A percentile compares a stretch with the other conserved stretches of the same genome.
phyloP scores from a whole-genome alignment of 257 asterid genomes.

The Fraxinus quadrangulata region DNA sequence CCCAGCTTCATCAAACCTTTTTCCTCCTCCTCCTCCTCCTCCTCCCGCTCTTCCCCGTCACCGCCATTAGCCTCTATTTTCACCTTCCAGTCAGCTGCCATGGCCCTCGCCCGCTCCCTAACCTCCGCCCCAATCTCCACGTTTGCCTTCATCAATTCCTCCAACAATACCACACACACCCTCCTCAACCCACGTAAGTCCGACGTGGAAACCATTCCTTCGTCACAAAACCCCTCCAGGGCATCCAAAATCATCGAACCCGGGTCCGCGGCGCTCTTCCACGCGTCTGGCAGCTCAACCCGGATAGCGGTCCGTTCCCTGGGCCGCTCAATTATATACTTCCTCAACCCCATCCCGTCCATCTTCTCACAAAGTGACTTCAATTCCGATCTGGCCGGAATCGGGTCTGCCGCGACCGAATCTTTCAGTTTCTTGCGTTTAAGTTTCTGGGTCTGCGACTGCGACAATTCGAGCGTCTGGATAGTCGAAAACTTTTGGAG shows the following conservation, averaged over 20 bases:
- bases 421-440: constrained; percentile 23
- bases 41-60: constrained; percentile 34
- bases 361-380: constrained; percentile 49
- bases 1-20: constrained; percentile 51
- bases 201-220: constrained; percentile 19
- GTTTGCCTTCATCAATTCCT: constrained; percentile 51
- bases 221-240: constrained; percentile 46
- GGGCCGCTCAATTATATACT: constrained; percentile 48
- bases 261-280: constrained; percentile 56
- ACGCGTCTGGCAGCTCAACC: constrained; percentile 59
- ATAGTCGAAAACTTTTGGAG: constrained; percentile 41
- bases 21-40: constrained; percentile 15
- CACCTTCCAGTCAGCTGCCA: constrained; percentile 44
- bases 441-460: constrained; percentile 21
- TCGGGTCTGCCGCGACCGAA: constrained; percentile 22
- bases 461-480: constrained; percentile 35
- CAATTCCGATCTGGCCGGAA: constrained; percentile 53
- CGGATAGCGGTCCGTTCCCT: constrained; percentile 50
- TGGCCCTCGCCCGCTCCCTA: constrained; percentile 40
- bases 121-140: constrained; percentile 44
- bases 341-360: constrained; percentile 57
- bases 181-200: constrained; percentile 33
- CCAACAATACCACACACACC: constrained; percentile 53
- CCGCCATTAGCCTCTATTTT: constrained; percentile 32
- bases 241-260: constrained; percentile 54